Conservation (phyloP, 441 rosid genomes). For the Rhodomyrtus psidioides region DNA sequence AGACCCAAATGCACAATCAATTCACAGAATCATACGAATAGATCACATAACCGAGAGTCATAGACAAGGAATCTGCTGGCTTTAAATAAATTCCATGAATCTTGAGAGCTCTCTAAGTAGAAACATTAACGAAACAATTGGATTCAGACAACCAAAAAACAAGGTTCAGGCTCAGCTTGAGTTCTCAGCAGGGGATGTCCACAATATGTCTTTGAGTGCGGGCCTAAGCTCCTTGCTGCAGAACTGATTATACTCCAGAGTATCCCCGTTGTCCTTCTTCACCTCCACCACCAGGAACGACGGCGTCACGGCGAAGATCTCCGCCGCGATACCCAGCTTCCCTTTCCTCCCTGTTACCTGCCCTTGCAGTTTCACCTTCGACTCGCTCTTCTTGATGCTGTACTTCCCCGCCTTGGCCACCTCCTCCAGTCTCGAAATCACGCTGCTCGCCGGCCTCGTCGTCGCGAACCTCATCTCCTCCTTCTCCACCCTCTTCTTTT, state of each 20-base stretch:
- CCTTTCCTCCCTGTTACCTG: slow-evolving; percentile 8
- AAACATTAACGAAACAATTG: neutral
- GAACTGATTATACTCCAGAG: slow-evolving; percentile 8
- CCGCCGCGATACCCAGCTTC: slow-evolving; percentile 6
- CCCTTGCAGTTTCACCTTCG: slow-evolving; percentile 2
- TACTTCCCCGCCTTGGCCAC: slow-evolving; percentile 8
- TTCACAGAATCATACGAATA: neutral
- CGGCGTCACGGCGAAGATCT: slow-evolving; percentile 9
- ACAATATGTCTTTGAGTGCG: slow-evolving; percentile 5
- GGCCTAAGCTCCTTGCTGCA: slow-evolving; percentile 6
- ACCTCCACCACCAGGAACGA: slow-evolving; percentile 5
- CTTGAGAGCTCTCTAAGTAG: neutral
- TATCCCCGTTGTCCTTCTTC: slow-evolving; percentile 12
- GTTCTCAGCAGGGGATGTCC: neutral
- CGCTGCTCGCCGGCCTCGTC: slow-evolving; percentile 7
- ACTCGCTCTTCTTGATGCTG: neutral
- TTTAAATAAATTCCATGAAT: neutral
- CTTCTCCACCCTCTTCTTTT: slow-evolving; percentile 9
- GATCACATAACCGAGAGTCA: neutral
- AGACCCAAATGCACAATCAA: neutral
- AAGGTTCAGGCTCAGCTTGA: slow-evolving; percentile 15
- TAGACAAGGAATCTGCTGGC: neutral
- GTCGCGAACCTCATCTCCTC: slow-evolving; percentile 13
- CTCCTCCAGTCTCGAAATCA: slow-evolving; percentile 9
- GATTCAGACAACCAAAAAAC: slow-evolving; percentile 16